Evolutionary conservation across 2,329 filamentous ascomycete genomes (phyloP), one percentile per base, ranked within the genome.

Genomic region (Aureobasidium mangrovei): DNA sequence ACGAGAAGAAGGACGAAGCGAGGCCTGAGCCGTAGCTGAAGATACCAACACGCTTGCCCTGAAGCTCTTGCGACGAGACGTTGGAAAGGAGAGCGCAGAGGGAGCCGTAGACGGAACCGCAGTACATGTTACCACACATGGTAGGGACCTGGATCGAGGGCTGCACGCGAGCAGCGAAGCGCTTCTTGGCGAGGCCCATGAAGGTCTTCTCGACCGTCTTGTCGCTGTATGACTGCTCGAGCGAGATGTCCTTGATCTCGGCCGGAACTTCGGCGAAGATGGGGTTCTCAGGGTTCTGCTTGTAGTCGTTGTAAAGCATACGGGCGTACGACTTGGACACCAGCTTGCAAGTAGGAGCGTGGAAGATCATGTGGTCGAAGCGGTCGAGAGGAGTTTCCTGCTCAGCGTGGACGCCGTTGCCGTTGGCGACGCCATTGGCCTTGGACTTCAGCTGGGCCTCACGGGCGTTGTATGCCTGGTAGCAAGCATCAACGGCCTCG

Each of bases 81-180:
- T 77, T 77, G 65, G 69, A 61, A 56, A 78, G 59, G 56, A 78
- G 63, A 48, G 73, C 74, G 62, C 70, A 69, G 56, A 78, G 69
- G 59, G 73, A 75, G 56, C 69, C 71, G 67, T 77, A 78, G 52
- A 78, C 74, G 57, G 72, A 75, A 31, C 72, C 75, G 59, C 71
- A 75, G 72, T 78, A 78, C 75, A 78, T 78, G 72, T 78, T 78
- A 54, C 75, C 75, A 68, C 75, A 77, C 69, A 72, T 71, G 60
- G 75, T 77, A 7, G 75, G 75, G 27, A 77, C 72, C 59, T 75
- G 64, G 59, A 76, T 74, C 56, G 70, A 65, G 28, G 75, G 75
- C 67, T 76, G 72, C 39, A 78, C 75, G 57, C 74, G 74, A 49
- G 69, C 57, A 44, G 69, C 70, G 62, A 76, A 77, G 46, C 74